A percentile compares a stretch with the other conserved stretches of the same genome.
These are phyloP conservation scores for Dendrobium officinale DNA, from an alignment of 106 monocot genomes.

Conservation along the genomic window DNA sequence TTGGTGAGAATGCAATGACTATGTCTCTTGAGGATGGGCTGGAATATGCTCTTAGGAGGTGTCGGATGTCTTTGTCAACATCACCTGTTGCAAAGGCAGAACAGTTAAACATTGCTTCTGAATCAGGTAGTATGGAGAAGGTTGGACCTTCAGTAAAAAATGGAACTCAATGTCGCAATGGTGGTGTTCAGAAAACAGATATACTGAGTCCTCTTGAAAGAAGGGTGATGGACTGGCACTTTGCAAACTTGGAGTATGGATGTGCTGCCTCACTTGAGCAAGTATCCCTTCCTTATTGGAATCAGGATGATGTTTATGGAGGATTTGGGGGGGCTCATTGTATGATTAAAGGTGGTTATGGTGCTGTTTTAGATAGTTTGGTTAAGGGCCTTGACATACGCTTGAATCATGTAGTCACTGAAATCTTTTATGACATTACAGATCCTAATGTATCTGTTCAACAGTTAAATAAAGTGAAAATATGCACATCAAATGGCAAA, in stretches of 20 bases:
- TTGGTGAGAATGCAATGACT: constrained; percentile 48
- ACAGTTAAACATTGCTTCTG: constrained; percentile 16
- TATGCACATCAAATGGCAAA: constrained; percentile 54
- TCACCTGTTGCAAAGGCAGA: constrained; percentile 18
- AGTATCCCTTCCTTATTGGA: constrained; percentile 92
- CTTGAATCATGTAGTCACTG: constrained; percentile 69
- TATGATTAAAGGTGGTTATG: constrained; percentile 96
- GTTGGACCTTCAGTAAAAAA: background rate
- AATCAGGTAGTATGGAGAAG: constrained; percentile 3
- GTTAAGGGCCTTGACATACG: constrained; percentile 61
- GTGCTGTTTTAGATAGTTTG: constrained; percentile 65
- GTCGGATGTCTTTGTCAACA: constrained; percentile 25
- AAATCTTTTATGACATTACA: constrained; percentile 37
- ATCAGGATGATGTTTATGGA: constrained; percentile 98
- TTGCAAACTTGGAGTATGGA: constrained; percentile 95
- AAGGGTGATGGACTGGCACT: constrained; percentile 99
- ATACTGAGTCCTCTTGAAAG: constrained; percentile 79
- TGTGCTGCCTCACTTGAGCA: constrained; percentile 89
- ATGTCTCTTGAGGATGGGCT: constrained; percentile 91
- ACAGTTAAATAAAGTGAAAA: constrained; percentile 42
- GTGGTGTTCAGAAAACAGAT: constrained; percentile 12
- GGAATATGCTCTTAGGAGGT: constrained; percentile 75
- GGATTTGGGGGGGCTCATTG: constrained; percentile 98
- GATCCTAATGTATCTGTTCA: constrained; percentile 16
- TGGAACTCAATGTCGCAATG: background rate